Base-by-base conservation (phyloP, 78 protist genomes). In the slime mould (Dictyostelium discoideum) region DNA sequence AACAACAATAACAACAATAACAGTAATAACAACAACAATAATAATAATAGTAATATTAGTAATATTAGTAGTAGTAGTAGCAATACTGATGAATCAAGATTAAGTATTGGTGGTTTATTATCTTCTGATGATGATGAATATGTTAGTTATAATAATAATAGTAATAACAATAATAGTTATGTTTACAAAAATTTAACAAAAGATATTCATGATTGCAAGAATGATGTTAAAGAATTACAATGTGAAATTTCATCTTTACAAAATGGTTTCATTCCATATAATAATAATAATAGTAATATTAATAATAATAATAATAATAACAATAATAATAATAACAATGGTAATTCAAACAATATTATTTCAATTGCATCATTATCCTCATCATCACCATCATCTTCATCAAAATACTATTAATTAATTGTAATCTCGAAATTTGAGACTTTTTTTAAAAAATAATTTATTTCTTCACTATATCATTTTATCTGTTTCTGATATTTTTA, bases 211-310 rank as follows among this genome's bases (percentile, higher is more conserved):
- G 81, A 74, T 5, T 74, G 81, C 20, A 74, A 74, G 37, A 74
- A 74, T 37, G 81, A 74, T 37, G 39, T 74, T 9, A 74, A 74
- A 74, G 81, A 74, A 74, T 37, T 74, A 6, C 81, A 74, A 74
- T 13, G 81, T 74, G 81, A 74, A 74, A 74, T 74, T 37, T 74
- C 81, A 37, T 13, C 39, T 14, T 16, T 74, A 26, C 81, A 74
- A 74, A 74, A 74, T 74, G 81, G 81, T 7, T 69, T 69, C 14
- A 26, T 14, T 0, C 39, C 77, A 69, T 11, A 11, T 10, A 69
- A 69, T 69, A 67, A 69, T 69, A 69, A 69, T 69, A 69, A 69
- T 69, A 69, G 20, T 69, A 69, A 69, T 69, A 69, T 18, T 69
- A 69, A 69, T 69, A 69, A 69, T 69, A 69, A 69, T 69, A 69